Base-by-base conservation (phyloP, 768 basidiomycete species). In the Lanmaoa pseudosensibilis region DNA sequence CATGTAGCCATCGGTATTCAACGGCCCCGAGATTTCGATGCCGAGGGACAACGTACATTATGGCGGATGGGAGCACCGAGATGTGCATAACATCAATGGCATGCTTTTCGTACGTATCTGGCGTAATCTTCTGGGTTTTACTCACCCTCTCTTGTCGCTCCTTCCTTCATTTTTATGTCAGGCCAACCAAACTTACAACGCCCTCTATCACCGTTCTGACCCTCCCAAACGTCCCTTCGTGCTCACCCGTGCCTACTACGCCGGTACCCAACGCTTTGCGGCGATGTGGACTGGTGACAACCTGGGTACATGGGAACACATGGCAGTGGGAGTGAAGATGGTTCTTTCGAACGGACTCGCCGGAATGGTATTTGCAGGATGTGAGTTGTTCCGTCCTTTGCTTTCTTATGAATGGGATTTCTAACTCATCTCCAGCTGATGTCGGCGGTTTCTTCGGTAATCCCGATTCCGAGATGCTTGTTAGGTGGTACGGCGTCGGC, bases 201-300 rank as follows among this genome's bases (percentile, higher is more conserved):
- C 92, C 1, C 80, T 97, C 23, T 78, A 82, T 43, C 81, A 79
- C 4, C 89, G 97, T 19, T 86, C 91, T 21, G 76, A 84, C 51
- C 82, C 87, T 16, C 82, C 88, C 1, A 84, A 85, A 63, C 84
- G 97, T 15, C 95, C 97, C 0, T 99, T 99, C 69, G 95, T 99
- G 46, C 84, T 99, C 11, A 95, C 95, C 0, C 90, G 97, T 47
- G 83, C 94, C 13, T 98, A 97, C 84, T 98, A 81, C 54, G 91
- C 95, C 2, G 97, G 97, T 4, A 94, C 95, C 27, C 97, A 98
- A 70, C 86, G 94, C 21, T 93, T 90, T 64, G 92, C 95, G 37
- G 95, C 97, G 5, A 94, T 97, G 82, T 99, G 97, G 97, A 98
- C 96, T 9, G 97, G 97, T 18, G 97, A 99, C 73, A 98, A 98